Base-by-base conservation (phyloP, 345 rosid genomes). In the Salix suchowensis region DNA sequence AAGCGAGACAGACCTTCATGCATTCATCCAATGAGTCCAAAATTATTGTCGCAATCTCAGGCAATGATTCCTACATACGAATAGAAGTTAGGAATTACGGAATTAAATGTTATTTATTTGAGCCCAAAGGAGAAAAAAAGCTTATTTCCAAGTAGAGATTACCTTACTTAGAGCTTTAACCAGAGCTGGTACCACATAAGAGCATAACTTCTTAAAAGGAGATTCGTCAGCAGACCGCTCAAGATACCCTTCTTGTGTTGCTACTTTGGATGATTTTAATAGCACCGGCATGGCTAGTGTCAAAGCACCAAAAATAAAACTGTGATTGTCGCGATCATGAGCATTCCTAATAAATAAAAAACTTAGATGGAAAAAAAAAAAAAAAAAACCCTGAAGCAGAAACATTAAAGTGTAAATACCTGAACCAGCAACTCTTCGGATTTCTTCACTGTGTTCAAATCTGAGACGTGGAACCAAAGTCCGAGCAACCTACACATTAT, bases 281-380 rank as follows among this genome's bases (percentile, higher is more conserved):
- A 77, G 6, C 18, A 16, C 75, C 24, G 80, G 75, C 80, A 77
- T 77, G 52, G 80, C 80, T 77, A 39, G 23, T 18, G 11, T n/a
- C 5, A 50, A 48, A 19, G n/a, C 18, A 23, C 3, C 5, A 6
- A 58, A 58, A 23, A 58, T n/a, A 3, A 58, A n/a, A 23, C 24
- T 3, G 28, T 23, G 11, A n/a, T 24, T 58, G 15, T 58, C 64
- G 5, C 23, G 36, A 34, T 34, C 34, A 32, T 32, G 34, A 32
- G 5, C 34, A 32, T 32, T 32, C 36, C 36, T 34, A 34, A 0
- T 32, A 32, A 32, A 32, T 32, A 32, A 32, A 32, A 32, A 32
- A 4, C 34, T 32, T 32, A 32, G 34, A 32, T 32, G 34, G 34
- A 32, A 32, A 32, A 32, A 24, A 24, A 24, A 28, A 1, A 26